Percentiles rank a stretch among this genome's conserved stretches.
Evolutionary conservation across 108 stramenopile species (phyloP).

Genomic region (Conticribra weissflogii): DNA sequence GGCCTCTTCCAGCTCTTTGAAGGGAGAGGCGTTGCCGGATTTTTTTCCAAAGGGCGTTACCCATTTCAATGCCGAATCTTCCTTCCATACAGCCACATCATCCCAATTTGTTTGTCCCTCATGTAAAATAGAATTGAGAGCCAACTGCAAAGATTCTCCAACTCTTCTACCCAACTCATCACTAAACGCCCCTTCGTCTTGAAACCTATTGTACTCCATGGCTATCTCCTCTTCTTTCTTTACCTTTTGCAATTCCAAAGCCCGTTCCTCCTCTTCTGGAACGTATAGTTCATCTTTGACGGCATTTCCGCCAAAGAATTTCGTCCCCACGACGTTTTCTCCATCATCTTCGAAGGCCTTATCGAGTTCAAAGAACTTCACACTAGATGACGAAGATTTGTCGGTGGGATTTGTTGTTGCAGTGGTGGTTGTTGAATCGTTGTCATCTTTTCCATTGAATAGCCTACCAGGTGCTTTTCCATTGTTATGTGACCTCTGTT

Average conservation of each 20-base stretch:
- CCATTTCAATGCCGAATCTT: constrained; percentile 56
- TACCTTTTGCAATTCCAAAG: constrained; percentile 40
- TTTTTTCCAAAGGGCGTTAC: constrained; percentile 49
- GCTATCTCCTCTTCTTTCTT: constrained; percentile 9
- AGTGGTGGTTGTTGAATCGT: constrained; percentile 7
- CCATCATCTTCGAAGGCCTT: constrained; percentile 47
- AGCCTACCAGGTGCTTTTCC: too few species aligned
- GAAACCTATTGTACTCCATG: constrained; percentile 51
- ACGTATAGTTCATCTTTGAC: constrained; percentile 81
- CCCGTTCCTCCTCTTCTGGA: constrained; percentile 62
- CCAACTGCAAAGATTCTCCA: constrained; percentile 58
- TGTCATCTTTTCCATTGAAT: background rate
- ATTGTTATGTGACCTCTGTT: too few species aligned
- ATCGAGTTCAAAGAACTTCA: constrained; percentile 41
- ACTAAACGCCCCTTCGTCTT: constrained; percentile 49
- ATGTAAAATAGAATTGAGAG: constrained; percentile 58
- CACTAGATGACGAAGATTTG: background rate
- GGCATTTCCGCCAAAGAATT: constrained; percentile 72
- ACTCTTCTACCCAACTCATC: constrained; percentile 43
- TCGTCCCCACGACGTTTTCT: constrained; percentile 40
- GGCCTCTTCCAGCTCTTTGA: constrained; percentile 60
- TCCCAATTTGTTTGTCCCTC: constrained; percentile 2
- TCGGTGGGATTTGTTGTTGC: constrained; percentile 3
- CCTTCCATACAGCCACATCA: constrained; percentile 11
- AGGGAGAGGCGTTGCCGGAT: constrained; percentile 38